phyloP scores from a whole-genome alignment of 1,284 basidiomycete species.

The Pseudozyma tsukubaensis region DNA sequence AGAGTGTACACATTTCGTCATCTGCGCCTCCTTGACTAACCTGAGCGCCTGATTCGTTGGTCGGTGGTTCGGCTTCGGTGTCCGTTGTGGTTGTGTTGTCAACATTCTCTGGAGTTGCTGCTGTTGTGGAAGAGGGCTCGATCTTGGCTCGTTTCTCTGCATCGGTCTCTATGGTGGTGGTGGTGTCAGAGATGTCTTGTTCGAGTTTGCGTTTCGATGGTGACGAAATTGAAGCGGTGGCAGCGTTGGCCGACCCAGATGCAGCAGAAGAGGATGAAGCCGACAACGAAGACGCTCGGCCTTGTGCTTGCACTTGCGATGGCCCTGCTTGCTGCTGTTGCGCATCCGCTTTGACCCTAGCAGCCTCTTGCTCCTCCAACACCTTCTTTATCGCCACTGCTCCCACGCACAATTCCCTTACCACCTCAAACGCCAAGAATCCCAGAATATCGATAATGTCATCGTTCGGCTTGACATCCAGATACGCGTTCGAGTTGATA shows the following conservation, averaged over 20 bases:
- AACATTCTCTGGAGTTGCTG: not conserved
- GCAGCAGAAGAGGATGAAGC: not conserved
- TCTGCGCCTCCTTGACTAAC: slow-evolving; percentile 7
- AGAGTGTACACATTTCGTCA: slow-evolving; percentile 53
- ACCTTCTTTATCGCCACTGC: slow-evolving; percentile 59
- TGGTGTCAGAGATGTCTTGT: not conserved
- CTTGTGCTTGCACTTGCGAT: slow-evolving; percentile 6
- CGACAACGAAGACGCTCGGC: not conserved
- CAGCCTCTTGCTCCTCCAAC: slow-evolving; percentile 48
- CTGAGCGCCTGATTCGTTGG: not conserved
- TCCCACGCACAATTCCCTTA: slow-evolving; percentile 83
- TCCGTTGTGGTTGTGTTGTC: slow-evolving; percentile 4
- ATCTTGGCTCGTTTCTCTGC: slow-evolving; percentile 18
- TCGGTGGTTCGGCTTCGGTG: not conserved
- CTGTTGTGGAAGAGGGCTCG: not conserved
- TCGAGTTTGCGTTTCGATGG: slow-evolving; percentile 12
- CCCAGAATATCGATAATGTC: slow-evolving; percentile 97
- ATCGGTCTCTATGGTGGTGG: not conserved
- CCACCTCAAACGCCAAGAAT: slow-evolving; percentile 96
- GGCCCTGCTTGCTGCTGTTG: slow-evolving; percentile 11
- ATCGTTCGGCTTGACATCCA: slow-evolving; percentile 91
- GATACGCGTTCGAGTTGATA: slow-evolving; percentile 85
- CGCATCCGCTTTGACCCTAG: slow-evolving; percentile 14
- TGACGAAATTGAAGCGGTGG: not conserved
- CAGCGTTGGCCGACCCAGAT: not conserved